Conservation (phyloP, 2,329 filamentous ascomycete genomes). For the Saccharata proteae region DNA sequence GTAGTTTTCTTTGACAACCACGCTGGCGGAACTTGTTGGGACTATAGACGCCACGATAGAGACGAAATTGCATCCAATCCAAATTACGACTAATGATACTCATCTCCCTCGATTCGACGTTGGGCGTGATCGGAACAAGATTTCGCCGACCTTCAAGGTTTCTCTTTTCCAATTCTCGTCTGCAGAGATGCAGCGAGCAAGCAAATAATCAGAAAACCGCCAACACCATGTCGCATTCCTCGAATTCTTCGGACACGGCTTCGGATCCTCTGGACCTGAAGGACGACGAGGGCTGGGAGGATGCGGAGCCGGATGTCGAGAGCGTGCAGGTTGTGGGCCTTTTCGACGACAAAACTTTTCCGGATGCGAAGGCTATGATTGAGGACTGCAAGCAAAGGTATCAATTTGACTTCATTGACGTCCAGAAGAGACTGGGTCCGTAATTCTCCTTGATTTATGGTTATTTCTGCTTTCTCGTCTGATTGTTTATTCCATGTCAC, state of each 20-base stretch:
- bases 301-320: constrained; percentile 28
- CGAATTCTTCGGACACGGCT: constrained; percentile 4
- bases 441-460: constrained; percentile 5
- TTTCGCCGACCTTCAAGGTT: too few relatives aligned
- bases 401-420: constrained; percentile 27
- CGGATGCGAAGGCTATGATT: constrained; percentile 21
- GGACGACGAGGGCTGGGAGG: constrained; percentile 32
- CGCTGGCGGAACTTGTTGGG: too few relatives aligned
- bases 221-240: constrained; percentile 4
- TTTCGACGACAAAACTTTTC: constrained; percentile 23
- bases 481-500: constrained; percentile 1
- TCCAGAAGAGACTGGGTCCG: constrained; percentile 25
- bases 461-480: neutral
- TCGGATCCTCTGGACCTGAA: constrained; percentile 11
- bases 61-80: too few relatives aligned
- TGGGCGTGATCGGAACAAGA: too few relatives aligned
- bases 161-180: too few relatives aligned
- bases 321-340: constrained; percentile 26
- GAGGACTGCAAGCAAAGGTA: constrained; percentile 25
- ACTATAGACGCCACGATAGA: too few relatives aligned
- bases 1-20: too few relatives aligned
- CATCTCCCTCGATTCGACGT: too few relatives aligned
- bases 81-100: too few relatives aligned
- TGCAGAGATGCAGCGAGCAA: too few relatives aligned
- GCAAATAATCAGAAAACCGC: too few relatives aligned